phyloP scores from a whole-genome alignment of 352 stramenopile genomes.

The Thraustotheca clavata region DNA sequence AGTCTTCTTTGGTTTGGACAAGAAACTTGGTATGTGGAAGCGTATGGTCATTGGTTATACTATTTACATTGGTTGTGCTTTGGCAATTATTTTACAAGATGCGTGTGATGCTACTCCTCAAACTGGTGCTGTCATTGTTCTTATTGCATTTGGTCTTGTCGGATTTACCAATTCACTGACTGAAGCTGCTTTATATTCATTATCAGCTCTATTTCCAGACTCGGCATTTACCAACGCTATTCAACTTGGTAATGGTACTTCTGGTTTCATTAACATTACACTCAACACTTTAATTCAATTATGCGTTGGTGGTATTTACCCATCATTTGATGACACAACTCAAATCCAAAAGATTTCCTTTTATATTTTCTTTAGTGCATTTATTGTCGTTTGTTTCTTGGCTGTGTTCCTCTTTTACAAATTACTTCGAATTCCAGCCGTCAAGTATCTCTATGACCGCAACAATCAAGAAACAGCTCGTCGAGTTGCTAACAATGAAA shows the following conservation, averaged over 20 bases:
- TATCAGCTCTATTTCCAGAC: slow-evolving; percentile 48
- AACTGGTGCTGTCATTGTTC: slow-evolving; percentile 40
- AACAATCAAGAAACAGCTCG: slow-evolving; percentile 29
- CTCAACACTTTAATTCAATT: slow-evolving; percentile 44
- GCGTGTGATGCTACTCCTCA: not conserved
- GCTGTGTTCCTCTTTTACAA: slow-evolving; percentile 39
- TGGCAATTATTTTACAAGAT: slow-evolving; percentile 56
- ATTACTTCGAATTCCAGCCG: slow-evolving; percentile 29
- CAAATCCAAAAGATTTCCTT: slow-evolving; percentile 25
- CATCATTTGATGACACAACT: slow-evolving; percentile 31
- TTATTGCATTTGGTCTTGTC: slow-evolving; percentile 46
- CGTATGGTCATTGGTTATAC: slow-evolving; percentile 42
- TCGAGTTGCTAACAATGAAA: slow-evolving; percentile 27
- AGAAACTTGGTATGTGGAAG: slow-evolving; percentile 36
- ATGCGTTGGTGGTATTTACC: slow-evolving; percentile 34
- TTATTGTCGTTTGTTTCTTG: slow-evolving; percentile 40
- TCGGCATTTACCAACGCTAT: slow-evolving; percentile 53
- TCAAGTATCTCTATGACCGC: slow-evolving; percentile 44
- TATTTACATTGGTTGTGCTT: slow-evolving; percentile 42
- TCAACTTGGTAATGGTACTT: slow-evolving; percentile 49
- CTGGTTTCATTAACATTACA: slow-evolving; percentile 49
- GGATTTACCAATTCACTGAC: slow-evolving; percentile 49
- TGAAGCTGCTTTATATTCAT: slow-evolving; percentile 50
- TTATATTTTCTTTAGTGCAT: slow-evolving; percentile 54
- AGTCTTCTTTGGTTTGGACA: slow-evolving; percentile 48